Conservation (phyloP, 176 grass and related monocot species). For the Carex kokanica region DNA sequence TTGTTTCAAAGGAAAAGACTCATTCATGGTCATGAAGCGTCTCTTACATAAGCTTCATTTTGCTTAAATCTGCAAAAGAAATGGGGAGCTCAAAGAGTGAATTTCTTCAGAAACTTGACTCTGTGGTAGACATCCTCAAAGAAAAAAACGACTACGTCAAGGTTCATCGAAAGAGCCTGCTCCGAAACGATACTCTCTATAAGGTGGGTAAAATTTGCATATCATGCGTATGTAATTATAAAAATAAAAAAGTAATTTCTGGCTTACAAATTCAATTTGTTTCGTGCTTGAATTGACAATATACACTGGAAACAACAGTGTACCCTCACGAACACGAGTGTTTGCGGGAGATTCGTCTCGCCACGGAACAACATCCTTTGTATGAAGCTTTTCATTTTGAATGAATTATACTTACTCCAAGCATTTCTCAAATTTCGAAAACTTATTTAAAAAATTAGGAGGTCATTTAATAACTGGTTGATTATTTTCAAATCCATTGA, state of each 20-base stretch:
- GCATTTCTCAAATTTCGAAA: not conserved
- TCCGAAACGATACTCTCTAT: constrained; percentile 48
- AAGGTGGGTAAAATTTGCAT: constrained; percentile 28
- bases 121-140: not conserved
- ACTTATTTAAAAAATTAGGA: not conserved
- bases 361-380: constrained; percentile 42
- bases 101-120: not conserved
- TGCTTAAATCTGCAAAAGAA: not conserved
- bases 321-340: constrained; percentile 60
- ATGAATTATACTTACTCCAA: not conserved
- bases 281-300: constrained; percentile 24
- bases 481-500: not conserved
- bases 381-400: constrained; percentile 18
- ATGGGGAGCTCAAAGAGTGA: not conserved
- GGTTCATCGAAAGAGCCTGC: constrained; percentile 56
- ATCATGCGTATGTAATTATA: not conserved
- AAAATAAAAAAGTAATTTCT: not conserved
- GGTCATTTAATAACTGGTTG: not conserved
- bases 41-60: too few species aligned
- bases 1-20: too few species aligned
- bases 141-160: constrained; percentile 19
- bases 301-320: constrained; percentile 60
- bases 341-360: constrained; percentile 64
- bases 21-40: too few species aligned
- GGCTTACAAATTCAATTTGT: not conserved